Evolutionary conservation across 164 flowering plant species (phyloP).

Genomic region (Platanus orientalis): DNA sequence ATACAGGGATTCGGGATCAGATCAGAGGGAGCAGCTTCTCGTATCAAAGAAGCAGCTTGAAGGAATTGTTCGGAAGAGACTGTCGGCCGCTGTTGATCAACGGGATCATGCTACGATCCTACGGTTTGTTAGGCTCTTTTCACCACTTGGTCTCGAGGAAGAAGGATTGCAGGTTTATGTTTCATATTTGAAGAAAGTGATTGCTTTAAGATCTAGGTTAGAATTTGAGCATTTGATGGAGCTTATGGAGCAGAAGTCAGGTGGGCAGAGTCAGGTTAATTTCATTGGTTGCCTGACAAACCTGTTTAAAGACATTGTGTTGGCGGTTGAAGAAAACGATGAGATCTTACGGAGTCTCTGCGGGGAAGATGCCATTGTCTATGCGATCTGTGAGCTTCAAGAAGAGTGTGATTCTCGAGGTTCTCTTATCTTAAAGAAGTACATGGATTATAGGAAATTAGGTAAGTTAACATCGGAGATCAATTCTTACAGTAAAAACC

Average conservation of each 20-base stretch:
- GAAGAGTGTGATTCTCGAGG: constrained; percentile 91
- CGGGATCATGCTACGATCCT: constrained; percentile 63
- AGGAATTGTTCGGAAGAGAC: constrained; percentile 54
- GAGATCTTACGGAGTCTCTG: constrained; percentile 66
- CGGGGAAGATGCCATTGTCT: constrained; percentile 87
- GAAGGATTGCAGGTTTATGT: constrained; percentile 89
- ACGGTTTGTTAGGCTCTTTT: constrained; percentile 52
- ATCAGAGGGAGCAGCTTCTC: constrained; percentile 69
- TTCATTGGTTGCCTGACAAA: too few relatives aligned
- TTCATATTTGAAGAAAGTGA: constrained; percentile 71
- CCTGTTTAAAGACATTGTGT: too few relatives aligned
- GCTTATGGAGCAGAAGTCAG: constrained; percentile 43
- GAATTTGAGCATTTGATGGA: constrained; percentile 75
- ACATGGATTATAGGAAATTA: constrained; percentile 77
- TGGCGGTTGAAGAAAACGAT: constrained; percentile 69
- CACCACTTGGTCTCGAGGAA: constrained; percentile 62
- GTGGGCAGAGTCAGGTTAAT: constrained; percentile 26
- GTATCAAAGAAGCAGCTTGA: constrained; percentile 65
- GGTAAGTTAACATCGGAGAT: constrained; percentile 71
- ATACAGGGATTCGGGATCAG: constrained; percentile 55
- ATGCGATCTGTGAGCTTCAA: constrained; percentile 83
- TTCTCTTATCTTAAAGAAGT: constrained; percentile 59
- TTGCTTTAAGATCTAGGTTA: constrained; percentile 62
- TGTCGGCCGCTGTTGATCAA: constrained; percentile 64
- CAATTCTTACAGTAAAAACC: constrained; percentile 62